Percentiles rank a stretch among this genome's conserved stretches.
phyloP scores from a whole-genome alignment of 208 protist species.

The Acanthamoeba lenticulata region DNA sequence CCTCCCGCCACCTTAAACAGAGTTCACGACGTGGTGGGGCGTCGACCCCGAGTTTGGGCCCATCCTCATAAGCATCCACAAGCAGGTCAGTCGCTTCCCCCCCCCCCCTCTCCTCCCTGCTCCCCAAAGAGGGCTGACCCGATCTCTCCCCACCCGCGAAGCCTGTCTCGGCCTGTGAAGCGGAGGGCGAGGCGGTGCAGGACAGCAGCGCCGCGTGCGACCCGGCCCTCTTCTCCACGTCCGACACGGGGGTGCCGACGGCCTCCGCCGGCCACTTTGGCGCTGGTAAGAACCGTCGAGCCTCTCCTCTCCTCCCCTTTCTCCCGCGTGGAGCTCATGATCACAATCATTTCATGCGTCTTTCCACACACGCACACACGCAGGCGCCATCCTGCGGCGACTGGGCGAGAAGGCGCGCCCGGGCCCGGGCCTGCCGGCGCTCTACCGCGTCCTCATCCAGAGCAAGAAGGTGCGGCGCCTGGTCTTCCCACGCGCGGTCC shows the following conservation, averaged over 20 bases:
- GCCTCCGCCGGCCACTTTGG: neutral
- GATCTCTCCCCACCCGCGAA: neutral
- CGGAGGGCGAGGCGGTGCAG: neutral
- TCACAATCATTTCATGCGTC: too few species aligned
- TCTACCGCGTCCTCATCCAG: conserved; percentile 57
- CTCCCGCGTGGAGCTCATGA: too few species aligned
- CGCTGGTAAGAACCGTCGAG: neutral
- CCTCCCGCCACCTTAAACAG: neutral
- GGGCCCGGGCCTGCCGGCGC: neutral
- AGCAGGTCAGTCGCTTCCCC: neutral
- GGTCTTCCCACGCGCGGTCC: neutral
- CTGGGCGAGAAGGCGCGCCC: conserved; percentile 21
- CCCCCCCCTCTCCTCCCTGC: neutral
- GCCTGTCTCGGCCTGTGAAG: neutral
- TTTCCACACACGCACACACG: too few species aligned
- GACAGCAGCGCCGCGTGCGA: neutral
- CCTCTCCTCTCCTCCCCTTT: neutral
- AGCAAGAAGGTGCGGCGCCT: neutral
- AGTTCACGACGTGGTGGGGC: conserved; percentile 38
- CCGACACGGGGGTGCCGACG: neutral
- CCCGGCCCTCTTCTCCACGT: neutral
- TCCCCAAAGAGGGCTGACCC: neutral
- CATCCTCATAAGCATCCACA: conserved; percentile 21
- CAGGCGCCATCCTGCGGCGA: neutral
- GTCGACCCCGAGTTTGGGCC: neutral